phyloP scores from a whole-genome alignment of 495 filamentous ascomycete species.

The Aspergillus olivimuriae region DNA sequence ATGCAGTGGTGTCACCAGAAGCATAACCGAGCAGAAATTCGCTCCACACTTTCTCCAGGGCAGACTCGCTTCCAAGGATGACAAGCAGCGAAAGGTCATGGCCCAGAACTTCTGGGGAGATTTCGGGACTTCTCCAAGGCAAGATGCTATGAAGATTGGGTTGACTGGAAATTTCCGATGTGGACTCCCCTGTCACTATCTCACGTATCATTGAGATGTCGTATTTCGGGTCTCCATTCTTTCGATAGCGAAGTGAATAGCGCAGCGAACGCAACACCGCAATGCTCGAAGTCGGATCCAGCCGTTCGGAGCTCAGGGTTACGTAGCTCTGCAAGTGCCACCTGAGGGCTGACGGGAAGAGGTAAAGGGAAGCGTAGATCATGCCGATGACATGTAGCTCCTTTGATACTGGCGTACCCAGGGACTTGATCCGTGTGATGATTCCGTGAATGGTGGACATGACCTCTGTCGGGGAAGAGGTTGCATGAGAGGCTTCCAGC shows the following conservation, averaged over 20 bases:
- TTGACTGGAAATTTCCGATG: background rate
- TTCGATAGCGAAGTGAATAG: conserved; percentile 13
- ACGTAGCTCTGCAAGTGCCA: conserved; percentile 18
- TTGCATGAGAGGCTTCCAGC: conserved; percentile 13
- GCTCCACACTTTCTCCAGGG: conserved; percentile 17
- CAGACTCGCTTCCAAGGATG: conserved; percentile 8
- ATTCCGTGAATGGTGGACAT: conserved; percentile 23
- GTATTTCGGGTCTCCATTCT: conserved; percentile 17
- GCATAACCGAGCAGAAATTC: conserved; percentile 8
- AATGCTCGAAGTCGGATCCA: conserved; percentile 4
- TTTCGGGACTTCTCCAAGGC: conserved; percentile 6
- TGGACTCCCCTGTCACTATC: conserved; percentile 21
- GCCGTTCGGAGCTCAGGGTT: background rate
- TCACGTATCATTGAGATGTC: conserved; percentile 18
- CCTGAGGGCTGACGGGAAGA: conserved; percentile 21
- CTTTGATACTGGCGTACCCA: conserved; percentile 5
- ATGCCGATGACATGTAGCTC: conserved; percentile 17
- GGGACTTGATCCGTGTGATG: conserved; percentile 16
- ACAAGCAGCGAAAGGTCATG: conserved; percentile 22
- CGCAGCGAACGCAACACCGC: conserved; percentile 17
- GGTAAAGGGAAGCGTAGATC: conserved; percentile 23
- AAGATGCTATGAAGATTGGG: conserved; percentile 19
- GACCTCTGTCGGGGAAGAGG: conserved; percentile 21
- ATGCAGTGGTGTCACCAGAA: background rate
- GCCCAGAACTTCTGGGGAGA: background rate